Evolutionary conservation across 1,139 yeast genomes (phyloP).

Genomic region (Yamadazyma buinensis): DNA sequence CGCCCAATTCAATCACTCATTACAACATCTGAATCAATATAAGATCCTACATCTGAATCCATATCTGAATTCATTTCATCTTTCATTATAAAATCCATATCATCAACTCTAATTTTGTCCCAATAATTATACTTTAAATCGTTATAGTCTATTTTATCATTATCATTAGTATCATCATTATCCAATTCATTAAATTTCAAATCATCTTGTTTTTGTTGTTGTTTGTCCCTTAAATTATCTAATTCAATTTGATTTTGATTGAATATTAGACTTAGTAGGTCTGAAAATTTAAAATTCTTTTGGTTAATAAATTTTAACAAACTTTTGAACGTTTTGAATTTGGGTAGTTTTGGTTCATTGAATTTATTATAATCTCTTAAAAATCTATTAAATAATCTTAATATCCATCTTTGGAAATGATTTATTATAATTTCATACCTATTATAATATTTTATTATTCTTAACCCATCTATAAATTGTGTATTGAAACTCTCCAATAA

Average conservation of each 20-base stretch:
- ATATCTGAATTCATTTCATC: conserved; percentile 11
- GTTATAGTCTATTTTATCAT: conserved; percentile 11
- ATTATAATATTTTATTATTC: conserved; percentile 22
- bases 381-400: conserved; percentile 37
- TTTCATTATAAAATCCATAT: conserved; percentile 23
- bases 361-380: conserved; percentile 26
- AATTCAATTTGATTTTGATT: conserved; percentile 27
- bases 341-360: conserved; percentile 16
- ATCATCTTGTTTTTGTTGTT: conserved; percentile 3
- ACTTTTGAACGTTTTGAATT: conserved; percentile 22
- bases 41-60: conserved; percentile 4
- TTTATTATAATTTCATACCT: conserved; percentile 21
- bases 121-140: conserved; percentile 34
- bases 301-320: conserved; percentile 9
- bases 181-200: conserved; percentile 3
- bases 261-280: conserved; percentile 23
- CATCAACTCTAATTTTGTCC: conserved; percentile 29
- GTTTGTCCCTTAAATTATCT: conserved; percentile 6
- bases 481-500: conserved; percentile 22
- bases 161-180: too few species aligned
- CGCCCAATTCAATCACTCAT: conserved; percentile 1
- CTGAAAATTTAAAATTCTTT: conserved; percentile 18
- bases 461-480: conserved; percentile 13
- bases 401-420: conserved; percentile 34
- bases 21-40: conserved; percentile 2